Evolutionary conservation across 371 early-diverging fungal genomes (phyloP), one percentile per base, ranked within the genome.

Genomic region (Zychaea mexicana): DNA sequence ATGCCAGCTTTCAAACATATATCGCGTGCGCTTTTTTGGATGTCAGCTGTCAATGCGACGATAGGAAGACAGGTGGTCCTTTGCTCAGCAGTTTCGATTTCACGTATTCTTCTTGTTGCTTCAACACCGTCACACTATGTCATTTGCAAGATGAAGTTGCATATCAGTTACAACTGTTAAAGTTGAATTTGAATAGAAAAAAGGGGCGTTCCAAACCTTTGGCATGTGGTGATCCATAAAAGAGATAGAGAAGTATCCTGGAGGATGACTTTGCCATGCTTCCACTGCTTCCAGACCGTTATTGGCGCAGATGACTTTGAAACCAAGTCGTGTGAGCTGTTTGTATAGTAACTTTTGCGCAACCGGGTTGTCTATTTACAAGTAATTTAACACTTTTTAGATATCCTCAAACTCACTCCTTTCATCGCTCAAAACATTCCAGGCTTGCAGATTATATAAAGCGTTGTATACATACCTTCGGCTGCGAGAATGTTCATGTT

Each of bases 211-310:
- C n/a, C n/a, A n/a, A n/a, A 77, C 78, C 61, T 76, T 73, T 19
- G 81, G 81, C 81, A 80, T 80, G 57, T 80, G 81, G 58, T 80
- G 81, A 60, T 80, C 81, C 67, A 80, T 78, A 31, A 80, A 78
- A 1, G 64, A 78, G 72, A 80, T 76, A 5, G 52, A 52, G 52
- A 75, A 80, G 53, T 71, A 68, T 0, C 72, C 66, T 4, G 54
- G 49, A 1, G 78, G 76, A 36, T 73, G 72, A 21, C 52, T 64
- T 1, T 24, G 57, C 81, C 81, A 80, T 24, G 67, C 61, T 27
- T 73, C 71, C 0, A 80, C 62, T 3, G 81, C 81, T 52, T 80
- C 81, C 21, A 69, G 65, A 39, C 81, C 81, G 27, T 80, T 80
- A 31, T 77, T 80, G 4, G 78, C 81, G 32, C 78, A 80, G 33